Conservation (phyloP, 83 land plant genomes). For the Diphasiastrum complanatum region DNA sequence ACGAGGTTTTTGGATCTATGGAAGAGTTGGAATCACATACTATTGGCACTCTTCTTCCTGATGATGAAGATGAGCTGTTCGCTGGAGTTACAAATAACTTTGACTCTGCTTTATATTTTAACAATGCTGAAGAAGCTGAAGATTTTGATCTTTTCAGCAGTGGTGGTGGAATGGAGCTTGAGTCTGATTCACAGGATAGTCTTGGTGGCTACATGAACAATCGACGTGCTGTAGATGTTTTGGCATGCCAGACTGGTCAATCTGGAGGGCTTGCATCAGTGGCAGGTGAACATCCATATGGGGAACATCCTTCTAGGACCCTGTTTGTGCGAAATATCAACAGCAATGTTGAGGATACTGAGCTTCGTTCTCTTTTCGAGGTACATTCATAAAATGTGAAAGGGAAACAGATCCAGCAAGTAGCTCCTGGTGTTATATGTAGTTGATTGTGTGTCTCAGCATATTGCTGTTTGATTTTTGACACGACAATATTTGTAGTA, state of each 20-base stretch:
- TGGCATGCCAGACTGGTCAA: background rate
- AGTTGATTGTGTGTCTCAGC: too few relatives aligned
- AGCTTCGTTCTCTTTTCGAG: slow-evolving; percentile 6
- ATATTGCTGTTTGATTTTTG: too few relatives aligned
- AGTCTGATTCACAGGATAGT: background rate
- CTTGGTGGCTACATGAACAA: background rate
- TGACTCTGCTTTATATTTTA: background rate
- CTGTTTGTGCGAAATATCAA: too few relatives aligned
- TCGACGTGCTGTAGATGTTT: background rate
- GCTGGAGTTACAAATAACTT: background rate
- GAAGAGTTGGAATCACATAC: slow-evolving; percentile 13
- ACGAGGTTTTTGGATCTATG: slow-evolving; percentile 6
- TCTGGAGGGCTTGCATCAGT: background rate
- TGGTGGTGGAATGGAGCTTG: slow-evolving; percentile 13
- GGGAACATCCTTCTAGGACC: too few relatives aligned
- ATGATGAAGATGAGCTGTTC: slow-evolving; percentile 12
- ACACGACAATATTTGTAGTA: too few relatives aligned
- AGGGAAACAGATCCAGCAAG: too few relatives aligned
- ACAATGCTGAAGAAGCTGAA: background rate
- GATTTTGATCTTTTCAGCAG: slow-evolving; percentile 9
- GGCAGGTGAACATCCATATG: too few relatives aligned
- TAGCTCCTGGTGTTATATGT: too few relatives aligned
- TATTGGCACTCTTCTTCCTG: slow-evolving; percentile 13
- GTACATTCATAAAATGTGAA: too few relatives aligned
- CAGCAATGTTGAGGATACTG: slow-evolving; percentile 12